phyloP scores from a whole-genome alignment of 768 basidiomycete species.

The Lentinula sp. region DNA sequence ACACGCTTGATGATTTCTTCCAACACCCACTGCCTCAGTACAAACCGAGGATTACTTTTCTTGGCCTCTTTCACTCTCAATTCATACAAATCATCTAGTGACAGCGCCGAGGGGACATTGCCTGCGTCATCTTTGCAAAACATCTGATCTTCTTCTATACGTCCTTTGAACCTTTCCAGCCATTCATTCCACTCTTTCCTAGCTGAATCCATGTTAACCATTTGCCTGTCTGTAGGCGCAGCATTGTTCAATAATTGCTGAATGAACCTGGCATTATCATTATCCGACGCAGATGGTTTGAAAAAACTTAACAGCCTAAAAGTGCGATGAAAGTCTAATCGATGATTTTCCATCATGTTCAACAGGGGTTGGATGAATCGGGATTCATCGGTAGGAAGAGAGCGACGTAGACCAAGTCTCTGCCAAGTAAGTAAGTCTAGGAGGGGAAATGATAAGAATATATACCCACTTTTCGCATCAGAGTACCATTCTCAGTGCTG shows the following conservation, averaged over 20 bases:
- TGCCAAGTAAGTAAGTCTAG: constrained; percentile 17
- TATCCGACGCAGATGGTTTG: constrained; percentile 30
- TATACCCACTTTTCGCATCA: constrained; percentile 61
- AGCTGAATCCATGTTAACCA: constrained; percentile 38
- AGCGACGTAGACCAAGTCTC: constrained; percentile 73
- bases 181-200: constrained; percentile 52
- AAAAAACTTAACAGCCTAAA: constrained; percentile 72
- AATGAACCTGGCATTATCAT: constrained; percentile 34
- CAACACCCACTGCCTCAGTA: constrained; percentile 91
- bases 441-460: not conserved
- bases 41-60: constrained; percentile 81
- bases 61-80: constrained; percentile 47
- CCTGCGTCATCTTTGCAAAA: constrained; percentile 33
- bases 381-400: constrained; percentile 52
- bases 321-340: constrained; percentile 84
- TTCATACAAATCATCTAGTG: constrained; percentile 28
- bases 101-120: not conserved
- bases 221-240: constrained; percentile 31
- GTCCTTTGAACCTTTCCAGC: constrained; percentile 55
- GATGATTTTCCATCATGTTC: constrained; percentile 63
- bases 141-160: constrained; percentile 47
- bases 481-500: constrained; percentile 53
- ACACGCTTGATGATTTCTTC: constrained; percentile 85
- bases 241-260: constrained; percentile 38
- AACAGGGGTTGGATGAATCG: constrained; percentile 62